Base-by-base conservation (phyloP, 75 land plant genomes). In the Azolla pinnata region DNA sequence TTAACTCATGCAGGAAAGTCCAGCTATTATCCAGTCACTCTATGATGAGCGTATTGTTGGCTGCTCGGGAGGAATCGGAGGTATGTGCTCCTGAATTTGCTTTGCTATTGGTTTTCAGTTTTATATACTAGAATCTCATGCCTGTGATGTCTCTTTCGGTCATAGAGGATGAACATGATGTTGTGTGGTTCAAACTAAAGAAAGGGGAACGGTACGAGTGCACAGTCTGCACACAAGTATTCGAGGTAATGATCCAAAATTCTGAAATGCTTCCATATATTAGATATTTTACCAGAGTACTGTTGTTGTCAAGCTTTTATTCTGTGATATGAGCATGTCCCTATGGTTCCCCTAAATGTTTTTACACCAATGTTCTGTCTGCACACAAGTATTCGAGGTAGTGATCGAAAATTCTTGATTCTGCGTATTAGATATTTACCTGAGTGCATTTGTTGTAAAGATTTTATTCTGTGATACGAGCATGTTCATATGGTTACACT, bases 161-260 rank as follows among this genome's bases (percentile, higher is more conserved):
- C n/a, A 2, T 65, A 82, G 90, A 88, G 73, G 96, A 89, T 28
- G 96, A 89, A 54, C 86, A 85, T 77, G 96, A 89, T 66, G 83
- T 85, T 27, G 63, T 78, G 8, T 89, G 87, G 87, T 83, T 86
- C 71, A 74, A 64, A 68, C 65, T 88, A 59, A 65, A 78, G 75
- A 85, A 85, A 51, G 84, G 51, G 67, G 70, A 84, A 64, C 67
- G 72, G 51, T 55, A 76, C 69, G 89, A 84, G 47, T 84, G 79
- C 54, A 70, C 83, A 7, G 72, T 84, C 4, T 88, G 89, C 66
- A 27, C 74, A 32, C 88, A 88, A 35, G 74, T 85, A 31, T 81
- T 86, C 32, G 30, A 65, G 84, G 91, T 87, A 64, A 68, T 49
- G 59, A 17, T 12, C 31, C 28, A 21, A 1, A 56, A 29, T 31